These are phyloP conservation scores for Fomitopsis pinicola DNA, from an alignment of 1,284 basidiomycete species.

Conservation along the genomic window DNA sequence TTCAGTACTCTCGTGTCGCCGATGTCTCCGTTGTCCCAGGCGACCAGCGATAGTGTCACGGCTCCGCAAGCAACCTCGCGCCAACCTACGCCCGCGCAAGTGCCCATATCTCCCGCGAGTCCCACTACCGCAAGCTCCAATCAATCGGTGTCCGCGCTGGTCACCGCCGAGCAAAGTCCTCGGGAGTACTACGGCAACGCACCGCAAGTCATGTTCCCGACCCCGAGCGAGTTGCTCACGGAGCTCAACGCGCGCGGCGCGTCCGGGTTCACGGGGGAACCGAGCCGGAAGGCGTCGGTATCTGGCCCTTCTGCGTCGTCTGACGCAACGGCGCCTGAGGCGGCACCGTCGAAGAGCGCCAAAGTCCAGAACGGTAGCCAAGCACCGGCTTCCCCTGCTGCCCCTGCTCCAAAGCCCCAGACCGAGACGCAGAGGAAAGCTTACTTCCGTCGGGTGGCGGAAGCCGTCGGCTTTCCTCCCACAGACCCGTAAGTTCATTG, in stretches of 20 bases:
- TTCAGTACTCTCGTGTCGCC: conserved; percentile 21
- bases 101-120: background rate
- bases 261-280: background rate
- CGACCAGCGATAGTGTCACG: background rate
- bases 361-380: conserved; percentile 3
- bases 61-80: background rate
- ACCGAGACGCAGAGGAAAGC: conserved; percentile 46
- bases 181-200: conserved; percentile 24
- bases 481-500: conserved; percentile 50
- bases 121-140: background rate
- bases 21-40: background rate
- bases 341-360: background rate
- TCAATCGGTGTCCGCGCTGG: background rate
- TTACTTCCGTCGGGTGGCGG: conserved; percentile 47
- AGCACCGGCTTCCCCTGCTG: background rate
- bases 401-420: conserved; percentile 4
- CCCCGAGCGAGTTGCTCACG: conserved; percentile 59
- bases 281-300: conserved; percentile 2
- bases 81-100: background rate
- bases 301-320: background rate
- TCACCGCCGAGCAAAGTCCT: conserved; percentile 13
- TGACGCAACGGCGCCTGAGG: background rate
- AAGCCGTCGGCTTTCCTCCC: conserved; percentile 51
- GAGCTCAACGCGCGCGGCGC: conserved; percentile 31
- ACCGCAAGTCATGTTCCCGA: conserved; percentile 49